Evolutionary conservation across 1,139 yeast genomes (phyloP).

Genomic region (Eremothecium cymbalariae): DNA sequence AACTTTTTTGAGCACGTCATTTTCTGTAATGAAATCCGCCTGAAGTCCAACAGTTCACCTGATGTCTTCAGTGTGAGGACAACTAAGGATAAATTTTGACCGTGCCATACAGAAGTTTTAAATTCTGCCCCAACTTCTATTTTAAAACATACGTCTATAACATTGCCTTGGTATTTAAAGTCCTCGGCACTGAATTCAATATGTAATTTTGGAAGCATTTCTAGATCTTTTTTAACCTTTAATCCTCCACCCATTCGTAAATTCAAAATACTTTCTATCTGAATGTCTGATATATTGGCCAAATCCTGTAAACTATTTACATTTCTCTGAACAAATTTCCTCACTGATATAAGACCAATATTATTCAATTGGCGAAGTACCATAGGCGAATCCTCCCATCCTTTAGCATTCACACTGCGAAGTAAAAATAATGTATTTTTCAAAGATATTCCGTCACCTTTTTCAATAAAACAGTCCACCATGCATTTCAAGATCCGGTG

Average conservation of each 20-base stretch:
- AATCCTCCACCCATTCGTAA: conserved; percentile 36
- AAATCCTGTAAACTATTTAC: conserved; percentile 32
- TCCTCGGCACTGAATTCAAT: conserved; percentile 16
- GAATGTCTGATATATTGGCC: conserved; percentile 25
- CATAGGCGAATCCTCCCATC: conserved; percentile 43
- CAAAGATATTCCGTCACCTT: conserved; percentile 37
- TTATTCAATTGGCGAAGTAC: conserved; percentile 40
- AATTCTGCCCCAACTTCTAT: conserved; percentile 25
- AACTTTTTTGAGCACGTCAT: conserved; percentile 28
- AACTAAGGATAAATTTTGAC: conserved; percentile 26
- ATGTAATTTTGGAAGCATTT: conserved; percentile 30
- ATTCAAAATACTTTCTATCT: conserved; percentile 37
- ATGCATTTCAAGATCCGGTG: conserved; percentile 38
- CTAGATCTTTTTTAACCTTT: conserved; percentile 30
- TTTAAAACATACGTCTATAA: conserved; percentile 15
- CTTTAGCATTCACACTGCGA: conserved; percentile 36
- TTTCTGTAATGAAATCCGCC: conserved; percentile 33
- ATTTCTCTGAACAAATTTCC: conserved; percentile 34
- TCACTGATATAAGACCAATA: conserved; percentile 36
- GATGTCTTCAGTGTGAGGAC: conserved; percentile 26
- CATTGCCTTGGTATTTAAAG: conserved; percentile 6
- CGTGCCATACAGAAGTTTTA: conserved; percentile 31
- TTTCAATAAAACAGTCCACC: conserved; percentile 37
- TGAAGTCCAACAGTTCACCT: conserved; percentile 36
- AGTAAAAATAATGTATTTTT: conserved; percentile 33